phyloP scores from a whole-genome alignment of 495 filamentous ascomycete genomes.

The Opeltia flavorubescens region DNA sequence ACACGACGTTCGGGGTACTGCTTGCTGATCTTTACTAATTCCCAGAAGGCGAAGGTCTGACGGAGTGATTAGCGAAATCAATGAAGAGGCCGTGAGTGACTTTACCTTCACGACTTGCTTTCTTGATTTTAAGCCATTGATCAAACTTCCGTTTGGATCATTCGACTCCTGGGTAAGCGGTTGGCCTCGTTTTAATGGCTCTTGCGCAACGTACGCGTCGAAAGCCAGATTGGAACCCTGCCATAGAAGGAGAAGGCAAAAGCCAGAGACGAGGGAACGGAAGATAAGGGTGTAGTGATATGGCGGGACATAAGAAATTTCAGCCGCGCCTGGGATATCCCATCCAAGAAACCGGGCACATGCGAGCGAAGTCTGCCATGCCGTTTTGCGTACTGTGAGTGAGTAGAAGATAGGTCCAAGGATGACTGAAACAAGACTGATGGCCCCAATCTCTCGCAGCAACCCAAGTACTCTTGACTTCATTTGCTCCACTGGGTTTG shows the following conservation, averaged over 20 bases:
- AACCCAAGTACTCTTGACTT: slow-evolving; percentile 15
- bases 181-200: slow-evolving; percentile 67
- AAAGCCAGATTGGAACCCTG: slow-evolving; percentile 62
- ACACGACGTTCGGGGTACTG: slow-evolving; percentile 59
- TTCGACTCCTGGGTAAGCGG: slow-evolving; percentile 73
- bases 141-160: slow-evolving; percentile 82
- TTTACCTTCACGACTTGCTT: slow-evolving; percentile 47
- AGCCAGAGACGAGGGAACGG: slow-evolving; percentile 48
- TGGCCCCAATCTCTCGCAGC: slow-evolving; percentile 18
- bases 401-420: slow-evolving; percentile 47
- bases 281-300: slow-evolving; percentile 41
- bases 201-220: slow-evolving; percentile 58
- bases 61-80: slow-evolving; percentile 12
- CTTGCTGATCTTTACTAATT: slow-evolving; percentile 65
- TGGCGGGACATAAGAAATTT: slow-evolving; percentile 41
- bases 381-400: slow-evolving; percentile 42
- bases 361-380: slow-evolving; percentile 53
- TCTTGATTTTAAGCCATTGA: slow-evolving; percentile 69
- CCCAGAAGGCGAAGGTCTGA: slow-evolving; percentile 80
- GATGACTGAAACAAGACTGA: slow-evolving; percentile 29
- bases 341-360: slow-evolving; percentile 53
- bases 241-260: slow-evolving; percentile 58
- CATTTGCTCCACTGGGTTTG: slow-evolving; percentile 16
- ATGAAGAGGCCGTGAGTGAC: slow-evolving; percentile 1
- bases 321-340: slow-evolving; percentile 53